Evolutionary conservation across 495 filamentous ascomycete species (phyloP), one percentile per base, ranked within the genome.

Genomic region (Sabuloglossum arenarium): DNA sequence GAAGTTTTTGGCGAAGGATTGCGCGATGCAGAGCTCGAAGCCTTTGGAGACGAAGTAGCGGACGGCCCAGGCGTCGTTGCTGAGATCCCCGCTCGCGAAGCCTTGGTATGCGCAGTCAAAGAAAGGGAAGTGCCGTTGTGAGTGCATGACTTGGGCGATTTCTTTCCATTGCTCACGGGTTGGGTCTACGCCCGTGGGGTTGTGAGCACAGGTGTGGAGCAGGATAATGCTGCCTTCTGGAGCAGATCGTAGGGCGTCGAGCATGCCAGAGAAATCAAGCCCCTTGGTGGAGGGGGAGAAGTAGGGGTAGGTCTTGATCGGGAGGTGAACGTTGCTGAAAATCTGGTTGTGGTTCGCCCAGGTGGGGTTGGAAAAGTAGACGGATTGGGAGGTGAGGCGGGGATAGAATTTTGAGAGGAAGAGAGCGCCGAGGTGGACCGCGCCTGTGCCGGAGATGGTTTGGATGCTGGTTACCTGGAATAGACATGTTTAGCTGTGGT

Each of bases 261-360:
- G 78, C 84, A 97, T 88, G 65, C 88, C 91, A 28, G 80, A 76
- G 67, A 97, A 87, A 66, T 96, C 88, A 54, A 99, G 81, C 27
- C 87, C 88, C 64, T 84, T 88, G 55, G 90, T 96, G 63, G 82
- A 59, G 61, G 81, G 71, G 61, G 78, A 78, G 74, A 94, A 99
- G 75, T 99, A 99, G 12, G 91, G 93, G 73, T 99, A 99, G 59
- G 75, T 75, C 54, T 81, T 79, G 61, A 86, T 79, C 11, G 79
- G 73, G 28, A 97, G 72, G 64, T 75, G 70, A 66, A 96, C 88
- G 67, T 99, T 99, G 64, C 74, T 76, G 75, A 99, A 95, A 73
- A 99, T 95, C 67, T 99, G 91, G 74, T 89, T 79, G 79, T 99
- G 91, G 70, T 99, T 99, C 57, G 84, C 86, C 91, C 91, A 99